Conservation (phyloP, 768 basidiomycete genomes). For the Crassisporium funariophilum region DNA sequence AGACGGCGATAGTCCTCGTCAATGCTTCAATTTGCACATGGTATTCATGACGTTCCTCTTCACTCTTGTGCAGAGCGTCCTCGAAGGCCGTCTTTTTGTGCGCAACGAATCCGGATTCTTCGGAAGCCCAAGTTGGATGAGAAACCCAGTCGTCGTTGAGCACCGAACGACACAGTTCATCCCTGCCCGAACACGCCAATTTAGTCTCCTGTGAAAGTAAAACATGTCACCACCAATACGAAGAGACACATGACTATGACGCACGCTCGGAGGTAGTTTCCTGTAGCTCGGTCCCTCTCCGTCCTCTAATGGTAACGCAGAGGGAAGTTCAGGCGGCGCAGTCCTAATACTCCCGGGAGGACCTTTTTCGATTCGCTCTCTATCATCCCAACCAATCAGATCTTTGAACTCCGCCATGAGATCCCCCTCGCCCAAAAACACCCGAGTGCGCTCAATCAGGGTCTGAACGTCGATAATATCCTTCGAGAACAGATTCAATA, state of each 20-base stretch:
- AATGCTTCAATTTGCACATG: slow-evolving; percentile 94
- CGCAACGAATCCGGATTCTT: slow-evolving; percentile 90
- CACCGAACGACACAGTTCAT: slow-evolving; percentile 92
- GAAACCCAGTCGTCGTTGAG: slow-evolving; percentile 99
- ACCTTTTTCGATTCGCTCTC: slow-evolving; percentile 63
- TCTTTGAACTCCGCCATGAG: slow-evolving; percentile 85
- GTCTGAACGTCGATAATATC: slow-evolving; percentile 88
- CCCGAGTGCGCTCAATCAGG: slow-evolving; percentile 77
- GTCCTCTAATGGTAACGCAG: slow-evolving; percentile 79
- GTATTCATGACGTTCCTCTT: slow-evolving; percentile 98
- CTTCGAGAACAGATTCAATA: slow-evolving; percentile 86
- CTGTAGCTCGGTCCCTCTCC: slow-evolving; percentile 95
- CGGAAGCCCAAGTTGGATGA: slow-evolving; percentile 97
- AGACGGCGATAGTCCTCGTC: slow-evolving; percentile 83
- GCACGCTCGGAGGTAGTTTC: slow-evolving; percentile 81
- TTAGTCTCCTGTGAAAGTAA: slow-evolving; percentile 70
- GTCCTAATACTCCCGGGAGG: slow-evolving; percentile 80
- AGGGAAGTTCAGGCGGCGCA: slow-evolving; percentile 73
- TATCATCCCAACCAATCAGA: slow-evolving; percentile 78
- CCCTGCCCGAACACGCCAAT: slow-evolving; percentile 91
- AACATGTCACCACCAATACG: slow-evolving; percentile 9
- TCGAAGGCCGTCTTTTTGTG: slow-evolving; percentile 98
- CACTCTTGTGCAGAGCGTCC: slow-evolving; percentile 93
- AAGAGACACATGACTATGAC: slow-evolving; percentile 32
- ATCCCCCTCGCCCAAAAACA: slow-evolving; percentile 82